Conservation (phyloP, 108 stramenopile genomes). For the Asterionellopsis glacialis region DNA sequence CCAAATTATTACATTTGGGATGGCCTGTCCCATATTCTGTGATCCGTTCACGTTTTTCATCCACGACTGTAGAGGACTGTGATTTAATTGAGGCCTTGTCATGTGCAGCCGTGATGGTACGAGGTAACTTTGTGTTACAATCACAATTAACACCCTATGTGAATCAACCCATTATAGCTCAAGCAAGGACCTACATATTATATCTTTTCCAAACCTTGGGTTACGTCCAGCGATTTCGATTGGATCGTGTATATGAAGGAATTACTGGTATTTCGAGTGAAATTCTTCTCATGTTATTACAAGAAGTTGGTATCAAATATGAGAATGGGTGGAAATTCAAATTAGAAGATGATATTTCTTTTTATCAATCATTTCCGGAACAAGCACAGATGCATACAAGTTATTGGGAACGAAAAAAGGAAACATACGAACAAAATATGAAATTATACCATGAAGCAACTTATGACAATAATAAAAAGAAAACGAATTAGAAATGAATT, state of each 20-base stretch:
- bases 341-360: constrained; percentile 64
- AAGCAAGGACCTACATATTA: constrained; percentile 70
- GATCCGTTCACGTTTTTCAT: constrained; percentile 45
- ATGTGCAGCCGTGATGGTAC: constrained; percentile 68
- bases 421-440: constrained; percentile 2
- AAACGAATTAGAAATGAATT: too few species aligned
- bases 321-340: constrained; percentile 56
- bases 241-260: constrained; percentile 38
- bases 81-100: constrained; percentile 52
- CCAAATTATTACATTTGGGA: constrained; percentile 55
- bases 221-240: constrained; percentile 47
- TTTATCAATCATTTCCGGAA: constrained; percentile 42
- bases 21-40: constrained; percentile 70
- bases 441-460: neutral
- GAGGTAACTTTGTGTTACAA: constrained; percentile 79
- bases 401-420: constrained; percentile 70
- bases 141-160: constrained; percentile 34
- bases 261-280: constrained; percentile 29
- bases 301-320: constrained; percentile 51
- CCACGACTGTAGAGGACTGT: constrained; percentile 31
- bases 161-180: constrained; percentile 20
- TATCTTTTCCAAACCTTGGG: constrained; percentile 66
- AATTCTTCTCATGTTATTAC: constrained; percentile 45
- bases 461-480: too few species aligned
- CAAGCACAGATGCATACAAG: constrained; percentile 39